Evolutionary conservation across 169 alveolate genomes (phyloP), one percentile per base, ranked within the genome.

Genomic region (Eimeria falciformis): DNA sequence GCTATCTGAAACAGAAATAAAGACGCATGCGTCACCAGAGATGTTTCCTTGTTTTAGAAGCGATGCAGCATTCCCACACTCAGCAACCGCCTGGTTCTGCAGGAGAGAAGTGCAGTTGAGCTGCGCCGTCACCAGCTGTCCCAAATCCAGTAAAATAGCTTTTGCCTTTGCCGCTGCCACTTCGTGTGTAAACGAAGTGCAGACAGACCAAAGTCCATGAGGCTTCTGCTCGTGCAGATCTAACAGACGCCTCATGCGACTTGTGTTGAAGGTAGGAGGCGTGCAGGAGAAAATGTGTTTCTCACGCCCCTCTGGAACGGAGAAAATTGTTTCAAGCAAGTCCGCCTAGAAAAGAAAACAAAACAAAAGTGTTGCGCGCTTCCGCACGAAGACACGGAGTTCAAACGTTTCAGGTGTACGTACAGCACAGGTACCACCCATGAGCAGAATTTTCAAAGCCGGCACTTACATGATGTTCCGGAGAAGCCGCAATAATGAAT

Each of bases 131-230:
- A 79, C 89, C 12, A 79, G 33, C 12, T 40, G 21, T 6, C 89
- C 89, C 50, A 79, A 43, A 33, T 79, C 89, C 25, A 43, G 45
- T 33, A 79, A 21, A 53, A 79, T n/a, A 5, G 89, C 89, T 53
- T 79, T 56, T 29, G 53, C 69, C 50, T 79, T 79, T n/a, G 75
- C 23, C 21, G 50, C 89, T 5, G 89, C 89, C n/a, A 79, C 89
- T 25, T 79, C 89, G 2, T 79, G 45, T 47, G 17, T 47, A 50
- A 79, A 79, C 6, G 56, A 21, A 53, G 33, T 53, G 75, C 89
- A 79, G 12, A 25, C 50, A 14, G 69, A 21, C 89, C 89, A 79
- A 17, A 79, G 50, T 12, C 89, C 69, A 7, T 14, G 62, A 14
- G 62, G 62, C 14, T 7, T 50, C n/a, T 7, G 14, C 7, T 50